Evolutionary conservation across 257 asterid species (phyloP).

Genomic region (Plantago ovata): DNA sequence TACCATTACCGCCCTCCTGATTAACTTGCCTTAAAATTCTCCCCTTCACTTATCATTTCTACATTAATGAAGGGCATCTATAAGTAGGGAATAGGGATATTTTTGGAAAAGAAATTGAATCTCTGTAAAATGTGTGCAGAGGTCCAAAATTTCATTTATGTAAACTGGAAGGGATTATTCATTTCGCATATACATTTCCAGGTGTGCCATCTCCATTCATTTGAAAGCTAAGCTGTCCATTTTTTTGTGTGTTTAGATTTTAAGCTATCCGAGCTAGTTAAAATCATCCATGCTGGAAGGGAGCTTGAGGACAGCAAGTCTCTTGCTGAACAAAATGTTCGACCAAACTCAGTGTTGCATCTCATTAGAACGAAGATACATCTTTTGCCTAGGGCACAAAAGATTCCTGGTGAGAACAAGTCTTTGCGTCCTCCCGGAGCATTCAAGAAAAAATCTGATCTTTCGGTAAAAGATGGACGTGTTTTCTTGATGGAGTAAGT

Average conservation of each 20-base stretch:
- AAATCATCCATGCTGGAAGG: conserved; percentile 70
- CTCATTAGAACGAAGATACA: conserved; percentile 90
- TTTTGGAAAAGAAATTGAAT: too few species aligned
- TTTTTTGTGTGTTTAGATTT: conserved; percentile 64
- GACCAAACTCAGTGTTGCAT: conserved; percentile 86
- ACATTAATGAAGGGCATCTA: too few species aligned
- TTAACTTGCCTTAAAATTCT: too few species aligned
- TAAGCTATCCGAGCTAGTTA: conserved; percentile 87
- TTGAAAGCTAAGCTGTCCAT: conserved; percentile 17
- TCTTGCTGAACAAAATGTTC: conserved; percentile 74
- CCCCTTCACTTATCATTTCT: too few species aligned
- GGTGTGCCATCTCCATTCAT: conserved; percentile 10
- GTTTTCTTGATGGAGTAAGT: conserved; percentile 98
- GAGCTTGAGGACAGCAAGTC: conserved; percentile 88
- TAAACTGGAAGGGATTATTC: too few species aligned
- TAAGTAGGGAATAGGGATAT: too few species aligned
- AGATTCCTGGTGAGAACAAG: conserved; percentile 94
- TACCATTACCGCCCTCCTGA: too few species aligned
- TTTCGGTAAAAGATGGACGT: conserved; percentile 96
- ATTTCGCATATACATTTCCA: too few species aligned
- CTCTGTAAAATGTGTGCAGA: too few species aligned
- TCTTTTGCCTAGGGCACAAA: conserved; percentile 86
- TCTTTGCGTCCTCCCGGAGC: conserved; percentile 99
- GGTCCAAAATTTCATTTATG: too few species aligned
- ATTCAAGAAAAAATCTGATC: conserved; percentile 95